These are phyloP conservation scores for Zoysia japonica DNA, from an alignment of 176 grass and related monocot genomes.

Conservation along the genomic window DNA sequence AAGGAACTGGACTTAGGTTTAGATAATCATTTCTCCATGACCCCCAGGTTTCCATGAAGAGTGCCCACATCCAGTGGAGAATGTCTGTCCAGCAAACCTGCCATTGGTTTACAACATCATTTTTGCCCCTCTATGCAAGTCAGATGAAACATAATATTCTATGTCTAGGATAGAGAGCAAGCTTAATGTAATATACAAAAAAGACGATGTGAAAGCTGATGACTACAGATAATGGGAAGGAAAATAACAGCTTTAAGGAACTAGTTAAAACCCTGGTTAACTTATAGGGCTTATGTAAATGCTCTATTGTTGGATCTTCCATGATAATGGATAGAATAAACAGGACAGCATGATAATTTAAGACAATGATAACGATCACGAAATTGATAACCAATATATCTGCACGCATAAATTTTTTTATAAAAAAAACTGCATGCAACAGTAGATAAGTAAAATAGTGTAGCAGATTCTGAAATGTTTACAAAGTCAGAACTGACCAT, in stretches of 20 bases:
- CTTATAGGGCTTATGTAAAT: neutral
- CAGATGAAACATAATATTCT: conserved; percentile 30
- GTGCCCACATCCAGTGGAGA: conserved; percentile 88
- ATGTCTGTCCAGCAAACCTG: conserved; percentile 87
- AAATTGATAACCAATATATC: neutral
- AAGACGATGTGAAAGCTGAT: neutral
- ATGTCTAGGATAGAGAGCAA: neutral
- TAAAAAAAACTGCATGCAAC: neutral
- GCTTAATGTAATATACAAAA: neutral
- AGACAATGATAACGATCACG: neutral
- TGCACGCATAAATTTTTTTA: too few species aligned
- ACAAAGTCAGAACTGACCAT: neutral
- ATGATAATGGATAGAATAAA: neutral
- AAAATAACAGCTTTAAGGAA: neutral
- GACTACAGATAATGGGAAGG: neutral
- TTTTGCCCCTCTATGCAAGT: neutral
- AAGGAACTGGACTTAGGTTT: conserved; percentile 85
- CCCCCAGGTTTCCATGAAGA: conserved; percentile 87
- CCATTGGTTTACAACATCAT: conserved; percentile 25
- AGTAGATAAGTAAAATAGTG: conserved; percentile 18
- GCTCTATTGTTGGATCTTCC: neutral
- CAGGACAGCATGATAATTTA: neutral
- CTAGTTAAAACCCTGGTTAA: conserved; percentile 1
- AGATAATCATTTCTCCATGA: conserved; percentile 75
- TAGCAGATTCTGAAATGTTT: conserved; percentile 8